Conservation (phyloP, 768 basidiomycete species). For the Chalciporus chontae region DNA sequence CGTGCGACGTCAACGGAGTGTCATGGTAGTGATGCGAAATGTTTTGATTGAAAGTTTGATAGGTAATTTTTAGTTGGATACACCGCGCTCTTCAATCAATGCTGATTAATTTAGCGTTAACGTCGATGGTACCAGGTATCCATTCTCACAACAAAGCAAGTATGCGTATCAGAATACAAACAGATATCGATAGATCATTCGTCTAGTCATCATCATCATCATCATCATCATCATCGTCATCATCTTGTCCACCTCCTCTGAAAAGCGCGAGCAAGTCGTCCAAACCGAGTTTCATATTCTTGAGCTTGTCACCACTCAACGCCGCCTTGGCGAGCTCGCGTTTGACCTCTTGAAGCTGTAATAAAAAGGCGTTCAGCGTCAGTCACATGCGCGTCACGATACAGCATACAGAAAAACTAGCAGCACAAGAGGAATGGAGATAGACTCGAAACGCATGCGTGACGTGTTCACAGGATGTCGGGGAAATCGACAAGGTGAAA, state of each 20-base stretch:
- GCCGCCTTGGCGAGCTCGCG: constrained; percentile 80
- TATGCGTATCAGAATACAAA: background rate
- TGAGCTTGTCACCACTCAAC: constrained; percentile 82
- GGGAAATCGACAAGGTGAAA: background rate
- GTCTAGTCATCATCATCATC: constrained; percentile 12
- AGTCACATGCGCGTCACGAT: background rate
- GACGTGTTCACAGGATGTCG: background rate
- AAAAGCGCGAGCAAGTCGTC: constrained; percentile 85
- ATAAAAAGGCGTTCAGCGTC: background rate
- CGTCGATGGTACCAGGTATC: no score
- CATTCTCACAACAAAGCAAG: background rate
- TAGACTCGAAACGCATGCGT: no score
- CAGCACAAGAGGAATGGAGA: no score
- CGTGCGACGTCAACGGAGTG: no score
- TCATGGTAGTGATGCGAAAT: no score
- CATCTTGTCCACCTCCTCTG: constrained; percentile 52
- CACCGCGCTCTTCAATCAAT: no score
- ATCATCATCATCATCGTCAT: constrained; percentile 48
- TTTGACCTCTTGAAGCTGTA: constrained; percentile 87
- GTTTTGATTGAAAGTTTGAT: no score
- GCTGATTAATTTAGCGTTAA: no score
- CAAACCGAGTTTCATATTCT: constrained; percentile 78
- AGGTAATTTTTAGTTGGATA: no score
- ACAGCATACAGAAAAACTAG: no score
- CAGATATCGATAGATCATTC: background rate